Percentiles rank a stretch among this genome's conserved stretches.
Evolutionary conservation across 176 grass and related monocot species (phyloP).

Genomic region (Olyra latifolia): DNA sequence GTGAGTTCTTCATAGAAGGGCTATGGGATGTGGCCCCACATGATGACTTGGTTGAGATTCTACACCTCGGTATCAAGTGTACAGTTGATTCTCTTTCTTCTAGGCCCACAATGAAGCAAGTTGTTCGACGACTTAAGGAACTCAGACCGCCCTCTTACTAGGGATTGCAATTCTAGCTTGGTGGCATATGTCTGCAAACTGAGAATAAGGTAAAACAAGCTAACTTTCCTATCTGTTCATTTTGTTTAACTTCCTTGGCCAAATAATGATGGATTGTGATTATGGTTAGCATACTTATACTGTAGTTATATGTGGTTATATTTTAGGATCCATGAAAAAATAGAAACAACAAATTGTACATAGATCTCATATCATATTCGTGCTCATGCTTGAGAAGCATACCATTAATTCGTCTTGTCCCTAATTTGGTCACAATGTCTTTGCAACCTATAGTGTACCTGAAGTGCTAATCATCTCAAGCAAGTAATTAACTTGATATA

Average conservation of each 20-base stretch:
- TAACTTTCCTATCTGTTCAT: not conserved
- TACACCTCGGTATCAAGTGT: conserved; percentile 92
- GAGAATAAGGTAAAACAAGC: conserved; percentile 29
- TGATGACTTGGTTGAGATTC: conserved; percentile 89
- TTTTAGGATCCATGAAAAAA: not conserved
- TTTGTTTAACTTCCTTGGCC: not conserved
- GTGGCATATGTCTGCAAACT: not conserved
- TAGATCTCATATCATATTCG: not conserved
- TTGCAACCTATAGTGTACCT: conserved; percentile 14
- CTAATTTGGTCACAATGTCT: not conserved
- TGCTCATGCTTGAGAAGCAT: conserved; percentile 15
- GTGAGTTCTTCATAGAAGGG: conserved; percentile 93
- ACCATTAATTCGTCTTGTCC: not conserved
- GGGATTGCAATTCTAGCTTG: conserved; percentile 21
- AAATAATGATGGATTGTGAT: not conserved
- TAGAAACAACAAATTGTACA: not conserved
- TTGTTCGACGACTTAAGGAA: conserved; percentile 84
- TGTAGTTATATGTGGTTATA: not conserved
- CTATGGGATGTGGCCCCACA: conserved; percentile 86
- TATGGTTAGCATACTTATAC: not conserved
- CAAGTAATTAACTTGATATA: no score
- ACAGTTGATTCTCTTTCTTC: conserved; percentile 82
- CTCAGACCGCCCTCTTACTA: conserved; percentile 71
- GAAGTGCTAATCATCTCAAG: no score
- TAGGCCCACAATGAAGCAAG: conserved; percentile 96